Conservation (phyloP, 2,329 filamentous ascomycete species). For the Shiraia sp. region DNA sequence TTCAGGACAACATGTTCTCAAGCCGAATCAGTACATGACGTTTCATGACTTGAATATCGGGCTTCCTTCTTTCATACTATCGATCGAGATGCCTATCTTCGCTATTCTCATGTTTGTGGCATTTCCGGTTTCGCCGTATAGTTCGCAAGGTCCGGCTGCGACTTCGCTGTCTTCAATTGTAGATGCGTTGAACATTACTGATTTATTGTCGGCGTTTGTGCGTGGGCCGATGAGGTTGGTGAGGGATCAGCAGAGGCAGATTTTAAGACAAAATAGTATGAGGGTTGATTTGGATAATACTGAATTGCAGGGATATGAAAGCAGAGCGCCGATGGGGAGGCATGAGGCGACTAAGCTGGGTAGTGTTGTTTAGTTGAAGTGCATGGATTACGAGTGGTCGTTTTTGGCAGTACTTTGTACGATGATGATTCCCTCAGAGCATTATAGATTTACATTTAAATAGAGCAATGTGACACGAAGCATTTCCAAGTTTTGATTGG, state of each 20-base stretch:
- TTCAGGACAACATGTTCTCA: conserved; percentile 21
- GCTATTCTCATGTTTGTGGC: conserved; percentile 30
- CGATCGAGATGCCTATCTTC: conserved; percentile 40
- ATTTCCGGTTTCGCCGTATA: conserved; percentile 30
- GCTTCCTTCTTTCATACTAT: conserved; percentile 32
- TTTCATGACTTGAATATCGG: conserved; percentile 33
- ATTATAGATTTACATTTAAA: too few species aligned
- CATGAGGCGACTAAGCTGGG: neutral
- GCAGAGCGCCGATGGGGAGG: neutral
- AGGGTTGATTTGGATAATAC: conserved; percentile 1
- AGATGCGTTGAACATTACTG: conserved; percentile 33
- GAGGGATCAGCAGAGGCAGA: conserved; percentile 29
- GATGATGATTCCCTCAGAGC: too few species aligned
- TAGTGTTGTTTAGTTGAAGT: too few species aligned
- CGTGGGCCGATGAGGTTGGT: conserved; percentile 38
- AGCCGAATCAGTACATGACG: conserved; percentile 31
- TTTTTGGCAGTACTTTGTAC: too few species aligned
- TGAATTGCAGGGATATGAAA: neutral
- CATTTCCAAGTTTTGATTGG: too few species aligned
- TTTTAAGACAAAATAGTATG: conserved; percentile 24
- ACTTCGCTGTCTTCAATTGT: conserved; percentile 25
- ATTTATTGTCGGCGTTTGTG: conserved; percentile 31
- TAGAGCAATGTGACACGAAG: too few species aligned
- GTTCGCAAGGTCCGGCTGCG: conserved; percentile 13
- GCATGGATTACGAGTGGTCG: too few species aligned